phyloP scores from a whole-genome alignment of 768 basidiomycete species.

The Suillus clintonianus region DNA sequence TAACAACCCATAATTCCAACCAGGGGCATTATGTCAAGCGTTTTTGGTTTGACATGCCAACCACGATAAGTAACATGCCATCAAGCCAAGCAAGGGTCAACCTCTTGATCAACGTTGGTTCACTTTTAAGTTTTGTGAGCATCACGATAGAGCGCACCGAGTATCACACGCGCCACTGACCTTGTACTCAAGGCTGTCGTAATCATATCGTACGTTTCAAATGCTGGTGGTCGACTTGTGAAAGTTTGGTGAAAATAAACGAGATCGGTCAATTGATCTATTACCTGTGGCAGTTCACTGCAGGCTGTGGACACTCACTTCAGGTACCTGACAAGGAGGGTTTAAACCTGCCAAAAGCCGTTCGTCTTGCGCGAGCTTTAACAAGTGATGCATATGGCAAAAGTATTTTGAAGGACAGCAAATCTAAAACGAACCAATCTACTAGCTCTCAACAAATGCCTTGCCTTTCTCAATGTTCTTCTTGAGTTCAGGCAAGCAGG shows the following conservation, averaged over 20 bases:
- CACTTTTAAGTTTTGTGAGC: neutral
- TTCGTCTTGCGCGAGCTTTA: neutral
- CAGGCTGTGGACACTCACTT: neutral
- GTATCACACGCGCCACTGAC: neutral
- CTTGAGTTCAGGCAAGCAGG: conserved; percentile 89
- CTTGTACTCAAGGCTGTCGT: neutral
- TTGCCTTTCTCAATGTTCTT: conserved; percentile 98
- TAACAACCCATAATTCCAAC: neutral
- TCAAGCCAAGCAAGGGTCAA: neutral
- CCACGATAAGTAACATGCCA: neutral
- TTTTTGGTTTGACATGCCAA: neutral
- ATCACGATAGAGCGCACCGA: neutral
- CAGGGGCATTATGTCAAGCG: neutral
- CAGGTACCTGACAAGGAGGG: neutral
- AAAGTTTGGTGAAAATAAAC: neutral
- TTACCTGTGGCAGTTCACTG: neutral
- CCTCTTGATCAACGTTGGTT: neutral
- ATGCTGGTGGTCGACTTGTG: neutral
- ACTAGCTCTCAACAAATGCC: conserved; percentile 59
- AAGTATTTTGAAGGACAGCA: neutral
- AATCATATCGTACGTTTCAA: neutral
- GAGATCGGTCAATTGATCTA: neutral
- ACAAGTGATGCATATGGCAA: neutral
- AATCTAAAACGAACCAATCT: conserved; percentile 14
- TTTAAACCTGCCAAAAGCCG: neutral